These are phyloP conservation scores for Mesembryanthemum crystallinum DNA, from an alignment of 148 eudicot species.

Conservation along the genomic window DNA sequence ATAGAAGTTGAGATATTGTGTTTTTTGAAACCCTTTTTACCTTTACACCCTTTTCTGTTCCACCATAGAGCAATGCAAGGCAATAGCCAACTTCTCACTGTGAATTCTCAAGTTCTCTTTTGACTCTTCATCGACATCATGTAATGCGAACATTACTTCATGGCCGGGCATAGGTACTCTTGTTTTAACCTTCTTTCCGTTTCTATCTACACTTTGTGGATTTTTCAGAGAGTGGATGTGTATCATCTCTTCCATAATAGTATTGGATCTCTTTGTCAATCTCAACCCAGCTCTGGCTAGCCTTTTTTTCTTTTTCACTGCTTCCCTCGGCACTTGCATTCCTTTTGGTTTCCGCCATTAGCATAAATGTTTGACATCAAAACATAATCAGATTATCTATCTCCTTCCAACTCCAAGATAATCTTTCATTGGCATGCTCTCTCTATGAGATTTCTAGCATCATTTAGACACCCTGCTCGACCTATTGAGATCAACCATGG, in stretches of 20 bases:
- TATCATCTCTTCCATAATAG: constrained; percentile 71
- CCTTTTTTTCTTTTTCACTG: constrained; percentile 63
- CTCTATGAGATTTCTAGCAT: constrained; percentile 62
- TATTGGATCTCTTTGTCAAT: constrained; percentile 58
- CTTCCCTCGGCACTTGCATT: constrained; percentile 57
- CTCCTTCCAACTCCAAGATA: constrained; percentile 53
- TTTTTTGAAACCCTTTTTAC: constrained; percentile 54
- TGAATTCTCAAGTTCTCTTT: constrained; percentile 70
- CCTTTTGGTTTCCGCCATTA: constrained; percentile 69
- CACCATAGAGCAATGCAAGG: constrained; percentile 48
- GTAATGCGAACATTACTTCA: constrained; percentile 56
- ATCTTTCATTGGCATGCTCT: constrained; percentile 62
- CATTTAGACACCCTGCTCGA: constrained; percentile 73
- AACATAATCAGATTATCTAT: constrained; percentile 61
- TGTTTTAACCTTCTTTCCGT: constrained; percentile 66
- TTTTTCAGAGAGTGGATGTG: constrained; percentile 51
- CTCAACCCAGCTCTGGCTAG: constrained; percentile 85
- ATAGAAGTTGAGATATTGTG: background rate
- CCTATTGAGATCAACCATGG: constrained; percentile 91
- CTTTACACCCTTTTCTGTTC: constrained; percentile 33
- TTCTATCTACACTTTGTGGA: constrained; percentile 43
- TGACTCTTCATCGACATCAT: constrained; percentile 78
- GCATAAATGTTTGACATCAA: constrained; percentile 70
- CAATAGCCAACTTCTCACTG: constrained; percentile 77
- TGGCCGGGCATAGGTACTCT: constrained; percentile 62